Evolutionary conservation across 2,329 filamentous ascomycete species (phyloP).

Genomic region (Scedosporium boydii): DNA sequence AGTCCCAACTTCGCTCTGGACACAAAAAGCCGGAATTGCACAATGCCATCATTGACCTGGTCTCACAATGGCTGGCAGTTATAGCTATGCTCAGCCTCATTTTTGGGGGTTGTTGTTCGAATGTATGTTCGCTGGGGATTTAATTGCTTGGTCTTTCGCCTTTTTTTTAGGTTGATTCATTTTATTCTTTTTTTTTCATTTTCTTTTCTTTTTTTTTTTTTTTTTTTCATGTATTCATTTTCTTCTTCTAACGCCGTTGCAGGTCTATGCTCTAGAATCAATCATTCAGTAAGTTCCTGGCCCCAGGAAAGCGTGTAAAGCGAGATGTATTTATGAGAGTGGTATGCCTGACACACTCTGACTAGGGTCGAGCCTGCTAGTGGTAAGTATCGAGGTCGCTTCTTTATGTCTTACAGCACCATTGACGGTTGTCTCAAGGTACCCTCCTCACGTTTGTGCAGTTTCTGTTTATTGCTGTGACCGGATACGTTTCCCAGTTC

Average conservation of each 20-base stretch:
- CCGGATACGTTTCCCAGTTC: conserved; percentile 68
- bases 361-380: conserved; percentile 71
- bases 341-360: background rate
- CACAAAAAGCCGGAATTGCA: background rate
- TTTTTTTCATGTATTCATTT: background rate
- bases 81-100: conserved; percentile 71
- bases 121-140: conserved; percentile 45
- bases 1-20: no score
- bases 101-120: conserved; percentile 91
- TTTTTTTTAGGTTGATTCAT: no score
- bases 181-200: no score
- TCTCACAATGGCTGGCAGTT: conserved; percentile 37
- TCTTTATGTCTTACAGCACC: conserved; percentile 2
- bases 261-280: conserved; percentile 94
- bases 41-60: background rate
- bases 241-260: conserved; percentile 16
- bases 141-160: no score
- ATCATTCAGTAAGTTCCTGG: conserved; percentile 70
- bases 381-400: conserved; percentile 42
- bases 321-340: conserved; percentile 7
- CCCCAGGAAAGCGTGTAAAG: background rate
- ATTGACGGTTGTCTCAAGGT: conserved; percentile 36
- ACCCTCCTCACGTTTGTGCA: conserved; percentile 83
- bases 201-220: conserved; percentile 7
- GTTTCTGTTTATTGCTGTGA: conserved; percentile 73